These are phyloP conservation scores for Boletus bicolor DNA, from an alignment of 768 basidiomycete genomes.

Conservation along the genomic window DNA sequence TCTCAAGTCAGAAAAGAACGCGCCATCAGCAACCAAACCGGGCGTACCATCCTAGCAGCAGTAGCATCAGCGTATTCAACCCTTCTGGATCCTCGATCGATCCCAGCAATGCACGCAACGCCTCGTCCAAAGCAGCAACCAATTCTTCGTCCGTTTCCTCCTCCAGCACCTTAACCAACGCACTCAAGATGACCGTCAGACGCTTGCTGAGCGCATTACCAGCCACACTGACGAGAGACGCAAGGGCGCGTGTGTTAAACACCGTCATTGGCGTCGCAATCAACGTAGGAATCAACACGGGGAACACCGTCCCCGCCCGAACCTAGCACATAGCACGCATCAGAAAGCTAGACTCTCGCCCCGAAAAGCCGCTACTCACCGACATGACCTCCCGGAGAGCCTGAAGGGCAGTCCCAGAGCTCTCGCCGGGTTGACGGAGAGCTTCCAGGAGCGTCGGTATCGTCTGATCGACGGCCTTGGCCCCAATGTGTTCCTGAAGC, in stretches of 20 bases:
- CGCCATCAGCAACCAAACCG: background rate
- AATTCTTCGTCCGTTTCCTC: conserved; percentile 69
- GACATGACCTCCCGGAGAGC: conserved; percentile 94
- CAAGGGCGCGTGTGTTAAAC: conserved; percentile 92
- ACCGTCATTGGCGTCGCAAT: conserved; percentile 87
- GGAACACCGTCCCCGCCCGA: conserved; percentile 93
- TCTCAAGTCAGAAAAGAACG: background rate
- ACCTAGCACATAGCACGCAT: conserved; percentile 47
- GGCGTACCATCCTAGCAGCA: conserved; percentile 82
- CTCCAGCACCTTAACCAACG: conserved; percentile 78
- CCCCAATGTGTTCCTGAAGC: conserved; percentile 88
- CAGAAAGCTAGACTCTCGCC: background rate
- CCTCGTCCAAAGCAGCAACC: conserved; percentile 64
- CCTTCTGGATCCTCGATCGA: conserved; percentile 87
- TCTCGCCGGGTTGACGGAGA: conserved; percentile 86
- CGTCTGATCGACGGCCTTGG: conserved; percentile 91
- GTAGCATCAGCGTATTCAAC: conserved; percentile 83
- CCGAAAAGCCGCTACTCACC: conserved; percentile 41
- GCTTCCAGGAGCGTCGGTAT: conserved; percentile 94
- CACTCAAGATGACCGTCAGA: conserved; percentile 70
- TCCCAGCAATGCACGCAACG: conserved; percentile 66
- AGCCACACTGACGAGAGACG: conserved; percentile 89
- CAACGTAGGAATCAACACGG: conserved; percentile 90
- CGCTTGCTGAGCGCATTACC: conserved; percentile 86
- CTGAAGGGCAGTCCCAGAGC: conserved; percentile 93